A percentile compares a stretch with the other conserved stretches of the same genome.
These are phyloP conservation scores for Pseudogymnoascus sp. DNA, from an alignment of 2,329 filamentous ascomycete species.

Conservation along the genomic window DNA sequence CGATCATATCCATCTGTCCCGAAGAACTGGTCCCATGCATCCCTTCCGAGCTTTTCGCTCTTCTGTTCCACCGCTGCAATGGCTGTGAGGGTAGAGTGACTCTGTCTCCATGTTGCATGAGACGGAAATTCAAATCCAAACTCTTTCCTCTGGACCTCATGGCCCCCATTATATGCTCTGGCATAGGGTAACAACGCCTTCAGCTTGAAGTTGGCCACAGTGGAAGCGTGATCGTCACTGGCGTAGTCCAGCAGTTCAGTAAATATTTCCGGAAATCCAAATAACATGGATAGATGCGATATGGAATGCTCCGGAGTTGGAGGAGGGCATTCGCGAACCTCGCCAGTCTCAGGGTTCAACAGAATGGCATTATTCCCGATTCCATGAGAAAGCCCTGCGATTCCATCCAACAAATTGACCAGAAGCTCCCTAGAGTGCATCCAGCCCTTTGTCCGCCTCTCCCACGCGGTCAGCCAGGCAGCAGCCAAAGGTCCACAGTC, in stretches of 20 bases:
- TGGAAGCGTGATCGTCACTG: background rate
- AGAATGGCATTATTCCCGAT: constrained; percentile 9
- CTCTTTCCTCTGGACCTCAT: background rate
- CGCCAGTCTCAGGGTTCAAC: constrained; percentile 1
- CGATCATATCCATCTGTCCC: background rate
- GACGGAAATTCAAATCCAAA: constrained; percentile 8
- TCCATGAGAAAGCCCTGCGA: background rate
- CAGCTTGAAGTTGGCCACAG: constrained; percentile 4
- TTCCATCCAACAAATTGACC: background rate
- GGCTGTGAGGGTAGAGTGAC: constrained; percentile 9
- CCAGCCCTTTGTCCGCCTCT: constrained; percentile 9
- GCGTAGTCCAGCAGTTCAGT: background rate
- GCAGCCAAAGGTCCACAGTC: constrained; percentile 8
- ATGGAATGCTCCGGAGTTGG: constrained; percentile 1
- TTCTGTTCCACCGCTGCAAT: constrained; percentile 5
- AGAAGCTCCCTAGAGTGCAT: background rate
- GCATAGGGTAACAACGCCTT: constrained; percentile 1
- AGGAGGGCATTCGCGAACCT: constrained; percentile 1
- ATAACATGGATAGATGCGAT: constrained; percentile 3
- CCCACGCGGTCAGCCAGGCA: constrained; percentile 6
- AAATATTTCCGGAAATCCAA: background rate
- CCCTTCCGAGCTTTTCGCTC: background rate
- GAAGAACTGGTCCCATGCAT: constrained; percentile 9
- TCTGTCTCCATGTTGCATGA: constrained; percentile 7
- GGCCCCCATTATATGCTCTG: constrained; percentile 9